Base-by-base conservation (phyloP, 176 grass and related monocot species). In the Lolium multiflorum region DNA sequence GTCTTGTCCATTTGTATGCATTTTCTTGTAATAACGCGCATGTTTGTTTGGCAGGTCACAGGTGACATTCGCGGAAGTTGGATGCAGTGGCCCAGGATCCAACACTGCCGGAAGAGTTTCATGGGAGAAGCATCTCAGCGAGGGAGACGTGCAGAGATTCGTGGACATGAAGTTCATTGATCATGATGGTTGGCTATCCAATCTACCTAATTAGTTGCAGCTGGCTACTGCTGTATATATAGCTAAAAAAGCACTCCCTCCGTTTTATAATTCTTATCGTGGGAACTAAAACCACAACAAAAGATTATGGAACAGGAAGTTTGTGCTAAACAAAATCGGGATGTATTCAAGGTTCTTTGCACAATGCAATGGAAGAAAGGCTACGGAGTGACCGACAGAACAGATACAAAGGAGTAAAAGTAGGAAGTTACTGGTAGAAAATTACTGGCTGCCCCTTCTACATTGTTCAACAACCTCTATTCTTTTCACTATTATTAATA, bases 121-220 rank as follows among this genome's bases (percentile, higher is more conserved):
- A 4, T 96, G 94, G 91, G 73, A 85, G 81, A 89, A 90, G 79
- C 48, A 68, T 3, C 73, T 90, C 52, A 52, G 17, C 62, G 49
- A 28, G 0, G 7, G 90, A 35, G 67, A 89, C 22, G 71, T 88
- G 47, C 13, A 86, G 2, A 60, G 6, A 21, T 91, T 81, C 24
- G 66, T 88, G 38, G 67, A 60, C 65, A 74, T 72, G 31, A 66
- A 35, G 17, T 96, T 90, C 69, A 81, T 89, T 5, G 82, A 91
- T 28, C 47, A 76, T 0, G 87, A 87, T 0, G 26, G 26, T 14
- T 96, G 91, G 87, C 26, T 96, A n/a, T 83, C 38, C 15, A 37
- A 64, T 35, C 13, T 66, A 66, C 63, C 63, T 11, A 44, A 44
- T 9, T 25, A 66, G 26, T 66, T 24, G 58, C 24, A 61, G 9